Conservation (phyloP, 768 basidiomycete species). For the Lactarius hengduanensis region DNA sequence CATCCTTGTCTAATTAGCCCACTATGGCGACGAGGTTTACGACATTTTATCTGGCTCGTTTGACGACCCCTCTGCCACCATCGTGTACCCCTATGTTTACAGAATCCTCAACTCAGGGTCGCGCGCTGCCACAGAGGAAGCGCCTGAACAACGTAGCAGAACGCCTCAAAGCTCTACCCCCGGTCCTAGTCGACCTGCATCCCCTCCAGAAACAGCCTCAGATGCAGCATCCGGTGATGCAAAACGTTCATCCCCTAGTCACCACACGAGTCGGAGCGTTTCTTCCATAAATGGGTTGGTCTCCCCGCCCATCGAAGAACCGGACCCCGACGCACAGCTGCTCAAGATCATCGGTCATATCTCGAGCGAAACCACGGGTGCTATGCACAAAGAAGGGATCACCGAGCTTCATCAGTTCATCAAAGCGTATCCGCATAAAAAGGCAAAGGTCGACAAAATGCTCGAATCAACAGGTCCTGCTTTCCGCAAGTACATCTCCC, state of each 20-base stretch:
- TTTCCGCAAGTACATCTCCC: conserved; percentile 88
- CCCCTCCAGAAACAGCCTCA: conserved; percentile 59
- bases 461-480: conserved; percentile 85
- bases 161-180: conserved; percentile 52
- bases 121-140: conserved; percentile 41
- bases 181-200: conserved; percentile 65
- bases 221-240: conserved; percentile 46
- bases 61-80: conserved; percentile 95
- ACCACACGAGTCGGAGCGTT: conserved; percentile 64
- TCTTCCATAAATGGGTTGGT: conserved; percentile 61
- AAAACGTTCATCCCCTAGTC: conserved; percentile 59
- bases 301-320: conserved; percentile 65
- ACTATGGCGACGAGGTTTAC: conserved; percentile 87
- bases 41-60: conserved; percentile 88
- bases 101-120: conserved; percentile 77
- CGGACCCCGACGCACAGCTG: conserved; percentile 83
- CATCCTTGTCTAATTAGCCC: conserved; percentile 46
- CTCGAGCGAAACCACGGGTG: conserved; percentile 84
- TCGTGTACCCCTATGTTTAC: conserved; percentile 94
- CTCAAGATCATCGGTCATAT: conserved; percentile 83
- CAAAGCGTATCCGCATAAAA: conserved; percentile 86
- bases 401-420: conserved; percentile 93
- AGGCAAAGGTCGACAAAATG: conserved; percentile 79
- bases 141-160: conserved; percentile 28
- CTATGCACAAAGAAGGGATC: conserved; percentile 90